Evolutionary conservation across 768 basidiomycete species (phyloP).

Genomic region (Tylopilus rubrobrunneus): DNA sequence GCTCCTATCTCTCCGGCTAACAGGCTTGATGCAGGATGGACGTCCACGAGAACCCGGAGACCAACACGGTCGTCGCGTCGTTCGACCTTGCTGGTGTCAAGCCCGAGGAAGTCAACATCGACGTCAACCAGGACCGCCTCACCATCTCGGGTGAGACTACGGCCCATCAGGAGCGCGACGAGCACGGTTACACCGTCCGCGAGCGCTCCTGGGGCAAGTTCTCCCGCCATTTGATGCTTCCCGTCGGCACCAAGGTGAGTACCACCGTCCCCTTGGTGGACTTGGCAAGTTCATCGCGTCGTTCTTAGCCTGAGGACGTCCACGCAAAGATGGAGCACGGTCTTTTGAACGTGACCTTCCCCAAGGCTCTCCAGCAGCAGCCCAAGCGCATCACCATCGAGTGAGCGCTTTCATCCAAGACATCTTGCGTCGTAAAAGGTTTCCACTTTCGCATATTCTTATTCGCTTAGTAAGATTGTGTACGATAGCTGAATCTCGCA

Average conservation of each 20-base stretch:
- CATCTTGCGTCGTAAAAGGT: too few relatives aligned
- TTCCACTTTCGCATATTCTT: not conserved
- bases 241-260: constrained; percentile 45
- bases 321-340: constrained; percentile 50
- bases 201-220: constrained; percentile 50
- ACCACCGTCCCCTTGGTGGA: not conserved
- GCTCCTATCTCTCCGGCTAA: not conserved
- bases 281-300: not conserved
- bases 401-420: not conserved
- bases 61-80: constrained; percentile 47
- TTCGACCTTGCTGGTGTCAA: constrained; percentile 58
- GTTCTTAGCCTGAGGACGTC: constrained; percentile 30
- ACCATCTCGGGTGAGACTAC: constrained; percentile 49
- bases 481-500: not conserved
- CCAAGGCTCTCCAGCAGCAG: constrained; percentile 39
- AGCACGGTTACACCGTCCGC: constrained; percentile 33
- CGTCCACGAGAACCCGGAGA: constrained; percentile 45
- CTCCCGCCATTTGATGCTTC: constrained; percentile 44
- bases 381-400: constrained; percentile 41
- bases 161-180: constrained; percentile 31
- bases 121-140: constrained; percentile 47
- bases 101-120: constrained; percentile 49
- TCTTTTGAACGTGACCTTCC: constrained; percentile 50
- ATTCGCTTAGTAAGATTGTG: not conserved
- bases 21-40: constrained; percentile 42